phyloP scores from a whole-genome alignment of 176 grass and related monocot species.

The Aegilops speltoides region DNA sequence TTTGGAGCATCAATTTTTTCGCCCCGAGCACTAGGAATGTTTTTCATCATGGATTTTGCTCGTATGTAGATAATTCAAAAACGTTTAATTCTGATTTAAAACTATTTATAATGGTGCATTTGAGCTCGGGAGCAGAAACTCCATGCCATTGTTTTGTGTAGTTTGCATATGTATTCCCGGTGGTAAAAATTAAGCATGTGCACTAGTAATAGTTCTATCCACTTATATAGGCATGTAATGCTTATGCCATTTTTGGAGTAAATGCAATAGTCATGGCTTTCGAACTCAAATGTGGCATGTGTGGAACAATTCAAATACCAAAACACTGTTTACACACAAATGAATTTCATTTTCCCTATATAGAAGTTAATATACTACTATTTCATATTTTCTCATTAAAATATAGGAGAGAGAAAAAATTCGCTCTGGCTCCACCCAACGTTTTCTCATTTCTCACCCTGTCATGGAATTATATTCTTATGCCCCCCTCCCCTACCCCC shows the following conservation, averaged over 20 bases:
- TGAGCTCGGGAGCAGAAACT: too few relatives aligned
- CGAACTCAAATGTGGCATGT: neutral
- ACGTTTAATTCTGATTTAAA: too few relatives aligned
- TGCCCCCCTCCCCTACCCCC: too few relatives aligned
- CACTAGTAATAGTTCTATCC: neutral
- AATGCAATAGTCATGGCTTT: neutral
- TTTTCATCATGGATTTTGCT: too few relatives aligned
- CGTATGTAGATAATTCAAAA: too few relatives aligned
- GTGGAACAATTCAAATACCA: neutral
- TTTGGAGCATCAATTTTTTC: too few relatives aligned
- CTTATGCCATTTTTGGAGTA: neutral
- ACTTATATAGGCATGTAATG: neutral
- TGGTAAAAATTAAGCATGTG: neutral
- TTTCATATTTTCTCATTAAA: too few relatives aligned
- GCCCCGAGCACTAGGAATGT: too few relatives aligned
- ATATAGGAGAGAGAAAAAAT: neutral
- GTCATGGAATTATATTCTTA: neutral
- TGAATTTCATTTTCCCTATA: neutral
- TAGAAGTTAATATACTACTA: too few relatives aligned
- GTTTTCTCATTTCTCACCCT: neutral
- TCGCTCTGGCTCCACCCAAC: neutral
- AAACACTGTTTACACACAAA: neutral
- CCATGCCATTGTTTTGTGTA: neutral
- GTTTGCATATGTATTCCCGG: neutral
- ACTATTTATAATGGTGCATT: too few relatives aligned